A percentile compares a stretch with the other conserved stretches of the same genome.
phyloP scores from a whole-genome alignment of 805 yeast genomes.

The Candida vaughaniae region DNA sequence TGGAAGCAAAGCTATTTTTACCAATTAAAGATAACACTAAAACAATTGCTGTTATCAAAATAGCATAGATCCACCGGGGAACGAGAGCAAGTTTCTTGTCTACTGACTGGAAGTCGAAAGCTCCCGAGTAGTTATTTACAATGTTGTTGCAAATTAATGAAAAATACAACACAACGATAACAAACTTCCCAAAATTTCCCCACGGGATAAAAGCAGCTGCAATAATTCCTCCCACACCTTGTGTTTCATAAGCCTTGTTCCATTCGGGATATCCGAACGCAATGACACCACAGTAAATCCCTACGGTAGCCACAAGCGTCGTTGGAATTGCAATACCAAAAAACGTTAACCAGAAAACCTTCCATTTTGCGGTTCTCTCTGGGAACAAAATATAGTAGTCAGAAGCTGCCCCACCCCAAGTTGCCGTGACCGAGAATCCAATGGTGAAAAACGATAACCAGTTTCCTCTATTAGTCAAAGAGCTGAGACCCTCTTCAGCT shows the following conservation, averaged over 20 bases:
- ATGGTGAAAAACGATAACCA: constrained; percentile 36
- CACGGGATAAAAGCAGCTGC: constrained; percentile 32
- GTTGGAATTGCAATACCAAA: constrained; percentile 30
- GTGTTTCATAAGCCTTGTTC: constrained; percentile 25
- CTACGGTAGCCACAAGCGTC: constrained; percentile 32
- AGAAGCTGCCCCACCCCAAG: constrained; percentile 37
- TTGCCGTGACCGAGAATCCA: constrained; percentile 35
- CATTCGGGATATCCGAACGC: constrained; percentile 33
- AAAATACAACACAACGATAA: constrained; percentile 28
- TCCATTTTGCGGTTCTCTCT: constrained; percentile 23
- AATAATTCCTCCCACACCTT: constrained; percentile 35
- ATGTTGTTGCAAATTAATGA: constrained; percentile 36
- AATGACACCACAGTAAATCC: constrained; percentile 29
- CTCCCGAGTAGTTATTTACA: constrained; percentile 36
- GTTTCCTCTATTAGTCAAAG: constrained; percentile 25
- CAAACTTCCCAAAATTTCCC: constrained; percentile 36
- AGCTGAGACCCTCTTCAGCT: constrained; percentile 11
- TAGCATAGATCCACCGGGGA: constrained; percentile 41
- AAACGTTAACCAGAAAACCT: constrained; percentile 28
- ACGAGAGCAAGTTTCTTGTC: constrained; percentile 24
- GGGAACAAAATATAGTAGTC: constrained; percentile 36
- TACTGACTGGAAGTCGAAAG: constrained; percentile 34
- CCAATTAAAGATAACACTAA: constrained; percentile 35
- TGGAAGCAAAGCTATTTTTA: constrained; percentile 29
- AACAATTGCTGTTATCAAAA: constrained; percentile 29